Base-by-base conservation (phyloP, 169 alveolate species). In the Cryptosporidium sp. region DNA sequence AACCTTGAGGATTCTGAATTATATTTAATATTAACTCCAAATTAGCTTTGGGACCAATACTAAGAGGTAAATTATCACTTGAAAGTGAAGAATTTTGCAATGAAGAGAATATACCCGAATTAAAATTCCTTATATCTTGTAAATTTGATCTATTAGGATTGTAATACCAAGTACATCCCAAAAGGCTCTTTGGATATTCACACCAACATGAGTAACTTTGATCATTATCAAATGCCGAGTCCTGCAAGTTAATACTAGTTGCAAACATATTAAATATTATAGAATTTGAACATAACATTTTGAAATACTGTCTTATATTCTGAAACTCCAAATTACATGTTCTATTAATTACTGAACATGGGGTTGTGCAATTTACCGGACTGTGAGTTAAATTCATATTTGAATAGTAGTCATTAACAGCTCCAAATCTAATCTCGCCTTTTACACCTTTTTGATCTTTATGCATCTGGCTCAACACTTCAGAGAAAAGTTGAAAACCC, bases 211-310 rank as follows among this genome's bases (percentile, higher is more conserved):
- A 73, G 39, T 33, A 44, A 39, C 35, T 56, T 10, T 53, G 52
- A 16, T 37, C 71, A 8, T 33, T n/a, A 31, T 73, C 86, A 0
- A 56, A 37, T 18, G 29, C 16, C 0, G 86, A 73, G 39, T 73
- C 68, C 37, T 73, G 86, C 21, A 73, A 42, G 51, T 51, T 73
- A 53, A 73, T 56, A 39, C 86, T 73, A 4, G 86, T 73, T 18
- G 86, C 86, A 42, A 73, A 73, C 86, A 73, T 73, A 37, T 73
- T 73, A 42, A 73, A 73, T 33, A 73, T 73, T 31, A 73, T 73
- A 33, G 86, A 73, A 26, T 73, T 73, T 21, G 86, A 73, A 42
- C 71, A 73, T 18, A 73, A 14, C 86, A 73, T 56, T 23, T 73
- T 44, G 37, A 73, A 73, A 37, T 73, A 73, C 35, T 73, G 62